Base-by-base conservation (phyloP, 306 rosid species). In the Glycine latifolia region DNA sequence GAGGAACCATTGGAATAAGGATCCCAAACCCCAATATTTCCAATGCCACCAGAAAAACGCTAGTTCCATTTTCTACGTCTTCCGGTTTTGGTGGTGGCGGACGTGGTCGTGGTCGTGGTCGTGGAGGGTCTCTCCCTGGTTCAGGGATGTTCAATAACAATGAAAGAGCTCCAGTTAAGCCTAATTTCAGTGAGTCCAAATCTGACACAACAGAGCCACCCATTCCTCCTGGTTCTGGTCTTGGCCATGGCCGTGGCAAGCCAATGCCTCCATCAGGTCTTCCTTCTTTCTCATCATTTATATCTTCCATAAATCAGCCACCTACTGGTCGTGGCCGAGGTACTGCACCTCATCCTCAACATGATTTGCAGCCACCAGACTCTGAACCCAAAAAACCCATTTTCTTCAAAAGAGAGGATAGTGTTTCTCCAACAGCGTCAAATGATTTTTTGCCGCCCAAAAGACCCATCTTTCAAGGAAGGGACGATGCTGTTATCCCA, bases 51-150 rank as follows among this genome's bases (percentile, higher is more conserved):
- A 88, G 84, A 50, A 86, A 62, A 74, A 35, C 87, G n/a, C 76
- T 92, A 73, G 72, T 79, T 71, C 88, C 95, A 0, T 94, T 90
- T 46, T 94, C 95, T 26, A 89, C 95, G 14, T 90, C 87, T 55
- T 88, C 94, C 11, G 12, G 68, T 67, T 77, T 59, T 44, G 87
- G 90, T 6, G 84, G 85, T 13, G 81, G 89, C 2, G 87, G 91
- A 4, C 78, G 88, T 43, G 90, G 89, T 0, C 20, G 20, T 20
- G 20, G 20, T 14, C 86, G 93, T 17, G 94, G 89, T 13, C 82
- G 90, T 5, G 77, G 89, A 6, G 82, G 87, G 26, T 63, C 84
- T 10, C 47, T 39, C 41, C 14, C 86, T 66, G 75, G 67, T 2
- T 17, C 76, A 2, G 81, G 84, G 6, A 77, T 26, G 16, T 75